phyloP scores from a whole-genome alignment of 108 stramenopile species.

The Cyclotella cryptica region DNA sequence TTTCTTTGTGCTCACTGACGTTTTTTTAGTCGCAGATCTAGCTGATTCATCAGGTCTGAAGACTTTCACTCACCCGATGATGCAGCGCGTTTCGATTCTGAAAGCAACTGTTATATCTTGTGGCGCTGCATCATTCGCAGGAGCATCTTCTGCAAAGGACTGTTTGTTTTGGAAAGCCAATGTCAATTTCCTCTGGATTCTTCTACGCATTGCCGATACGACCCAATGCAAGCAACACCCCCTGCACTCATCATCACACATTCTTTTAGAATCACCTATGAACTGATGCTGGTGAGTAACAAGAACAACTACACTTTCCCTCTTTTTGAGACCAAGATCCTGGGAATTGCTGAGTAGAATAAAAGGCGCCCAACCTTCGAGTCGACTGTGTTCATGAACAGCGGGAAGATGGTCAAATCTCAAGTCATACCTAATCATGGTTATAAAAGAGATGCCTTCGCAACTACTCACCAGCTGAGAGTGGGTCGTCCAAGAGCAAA shows the following conservation, averaged over 20 bases:
- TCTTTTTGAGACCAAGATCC: slow-evolving; percentile 58
- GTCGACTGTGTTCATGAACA: slow-evolving; percentile 61
- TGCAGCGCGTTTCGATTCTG: neutral
- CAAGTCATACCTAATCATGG: too few relatives aligned
- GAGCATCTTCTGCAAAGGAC: slow-evolving; percentile 18
- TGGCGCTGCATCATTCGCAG: slow-evolving; percentile 8
- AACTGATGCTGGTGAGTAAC: slow-evolving; percentile 96
- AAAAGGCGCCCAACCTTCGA: slow-evolving; percentile 82
- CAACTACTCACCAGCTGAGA: slow-evolving; percentile 75
- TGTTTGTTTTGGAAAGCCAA: slow-evolving; percentile 43
- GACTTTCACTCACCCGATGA: slow-evolving; percentile 1
- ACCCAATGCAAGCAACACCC: slow-evolving; percentile 65
- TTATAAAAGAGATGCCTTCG: neutral
- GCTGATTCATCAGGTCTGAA: slow-evolving; percentile 3
- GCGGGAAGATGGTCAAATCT: too few relatives aligned
- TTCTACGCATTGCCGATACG: slow-evolving; percentile 71
- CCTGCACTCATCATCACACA: slow-evolving; percentile 86
- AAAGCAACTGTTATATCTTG: slow-evolving; percentile 1
- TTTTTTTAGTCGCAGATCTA: slow-evolving; percentile 17
- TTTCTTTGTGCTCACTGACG: slow-evolving; percentile 71
- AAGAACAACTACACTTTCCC: slow-evolving; percentile 83
- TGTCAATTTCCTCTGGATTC: slow-evolving; percentile 57
- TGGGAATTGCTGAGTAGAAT: slow-evolving; percentile 84
- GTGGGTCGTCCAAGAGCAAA: slow-evolving; percentile 90
- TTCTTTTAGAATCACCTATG: slow-evolving; percentile 59